Evolutionary conservation across 345 rosid genomes (phyloP), one percentile per base, ranked within the genome.

Genomic region (Nephelium lappaceum): DNA sequence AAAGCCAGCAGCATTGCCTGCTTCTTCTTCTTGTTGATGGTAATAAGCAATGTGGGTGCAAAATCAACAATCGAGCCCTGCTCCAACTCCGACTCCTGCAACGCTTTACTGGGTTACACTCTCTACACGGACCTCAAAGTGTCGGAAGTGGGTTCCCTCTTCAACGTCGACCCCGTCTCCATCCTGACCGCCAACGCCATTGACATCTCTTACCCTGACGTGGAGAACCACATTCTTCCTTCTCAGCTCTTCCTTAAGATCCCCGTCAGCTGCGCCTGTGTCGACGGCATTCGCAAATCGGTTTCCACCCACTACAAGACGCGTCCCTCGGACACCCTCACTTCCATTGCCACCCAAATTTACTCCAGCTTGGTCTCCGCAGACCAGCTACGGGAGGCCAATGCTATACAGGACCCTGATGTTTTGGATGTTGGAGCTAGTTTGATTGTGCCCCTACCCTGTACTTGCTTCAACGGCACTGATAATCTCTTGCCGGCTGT

Each of bases 11-110:
- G 7, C 49, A 23, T 70, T 65, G 51, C 51, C 47, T 62, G 14
- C 19, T 19, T 8, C 11, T 71, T 2, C 24, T 45, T 45, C 51
- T 1, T 23, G 25, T n/a, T 60, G 64, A 71, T 87, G 21, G 18
- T 86, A 70, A 23, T 93, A 68, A 21, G 82, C 84, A 86, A 73
- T 81, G 84, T 80, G 27, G 76, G 78, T 27, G 64, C 97, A 27
- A 95, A 95, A 84, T 95, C 99, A 14, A 95, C 98, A 23, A 95
- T 95, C 16, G 99, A 95, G 84, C 97, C 99, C 3, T 95, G 99
- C 81, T 89, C 99, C 10, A 92, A 84, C 81, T 87, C 86, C 19
- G 92, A 91, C 80, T 81, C 92, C 41, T 95, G 99, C 84, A 89
- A 85, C 82, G 92, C 99, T 36, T 75, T 93, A 53, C 93, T 95